Evolutionary conservation across 202 grass and related monocot genomes (phyloP).

Genomic region (Bolboschoenoplectus hybrid): DNA sequence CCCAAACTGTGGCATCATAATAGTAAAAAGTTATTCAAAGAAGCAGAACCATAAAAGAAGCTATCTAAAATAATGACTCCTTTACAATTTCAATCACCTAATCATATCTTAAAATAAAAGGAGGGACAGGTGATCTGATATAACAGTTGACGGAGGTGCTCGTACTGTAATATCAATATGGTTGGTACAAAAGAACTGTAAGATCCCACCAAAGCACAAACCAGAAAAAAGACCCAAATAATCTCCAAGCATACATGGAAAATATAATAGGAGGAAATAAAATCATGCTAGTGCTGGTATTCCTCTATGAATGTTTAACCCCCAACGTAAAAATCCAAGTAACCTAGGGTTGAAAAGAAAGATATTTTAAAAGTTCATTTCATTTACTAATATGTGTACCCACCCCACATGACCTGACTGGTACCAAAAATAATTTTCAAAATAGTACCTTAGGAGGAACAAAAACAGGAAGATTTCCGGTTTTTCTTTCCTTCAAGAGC

Average conservation of each 20-base stretch:
- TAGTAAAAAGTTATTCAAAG: neutral
- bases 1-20: neutral
- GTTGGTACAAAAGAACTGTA: neutral
- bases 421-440: constrained; percentile 16
- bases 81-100: neutral
- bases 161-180: neutral
- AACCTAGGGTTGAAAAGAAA: neutral
- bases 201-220: neutral
- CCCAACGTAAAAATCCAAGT: neutral
- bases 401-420: neutral
- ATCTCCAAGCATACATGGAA: neutral
- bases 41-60: neutral
- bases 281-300: neutral
- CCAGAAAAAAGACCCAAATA: neutral
- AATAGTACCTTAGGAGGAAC: constrained; percentile 73
- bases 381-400: neutral
- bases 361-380: neutral
- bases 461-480: constrained; percentile 83
- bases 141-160: neutral
- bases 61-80: neutral
- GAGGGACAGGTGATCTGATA: neutral
- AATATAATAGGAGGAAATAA: neutral
- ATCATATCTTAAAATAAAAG: neutral
- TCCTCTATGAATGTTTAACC: neutral
- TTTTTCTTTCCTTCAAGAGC: constrained; percentile 70